Evolutionary conservation across 768 basidiomycete genomes (phyloP).

Genomic region (Leucocoprinus sp.): DNA sequence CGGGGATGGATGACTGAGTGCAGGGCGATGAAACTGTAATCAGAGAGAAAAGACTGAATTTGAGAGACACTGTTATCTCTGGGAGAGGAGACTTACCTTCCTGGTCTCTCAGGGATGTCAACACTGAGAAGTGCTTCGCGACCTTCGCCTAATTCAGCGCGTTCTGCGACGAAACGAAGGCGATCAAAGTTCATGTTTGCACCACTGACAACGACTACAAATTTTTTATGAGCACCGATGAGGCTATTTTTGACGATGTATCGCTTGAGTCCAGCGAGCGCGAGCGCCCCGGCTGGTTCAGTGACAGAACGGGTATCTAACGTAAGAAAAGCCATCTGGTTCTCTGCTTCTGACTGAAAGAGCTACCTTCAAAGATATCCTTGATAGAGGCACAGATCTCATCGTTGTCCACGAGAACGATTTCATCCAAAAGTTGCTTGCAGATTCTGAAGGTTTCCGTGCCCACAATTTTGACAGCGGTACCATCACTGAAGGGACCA

Average conservation of each 20-base stretch:
- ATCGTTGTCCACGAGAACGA: constrained; percentile 87
- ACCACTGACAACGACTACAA: constrained; percentile 88
- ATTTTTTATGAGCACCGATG: constrained; percentile 74
- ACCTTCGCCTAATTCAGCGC: constrained; percentile 94
- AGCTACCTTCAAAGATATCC: constrained; percentile 90
- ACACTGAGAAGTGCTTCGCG: constrained; percentile 89
- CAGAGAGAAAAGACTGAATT: constrained; percentile 2
- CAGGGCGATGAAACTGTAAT: constrained; percentile 71
- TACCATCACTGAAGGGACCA: constrained; percentile 95
- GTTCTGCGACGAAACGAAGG: constrained; percentile 95
- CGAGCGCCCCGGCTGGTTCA: constrained; percentile 92
- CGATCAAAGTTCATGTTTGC: constrained; percentile 99
- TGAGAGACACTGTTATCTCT: no score
- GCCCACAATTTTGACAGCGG: constrained; percentile 93
- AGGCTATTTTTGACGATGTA: constrained; percentile 79
- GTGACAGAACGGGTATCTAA: constrained; percentile 95
- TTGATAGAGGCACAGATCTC: constrained; percentile 98
- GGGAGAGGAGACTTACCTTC: constrained; percentile 49
- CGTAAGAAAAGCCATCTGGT: background rate
- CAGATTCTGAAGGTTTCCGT: constrained; percentile 94
- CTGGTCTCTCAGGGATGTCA: constrained; percentile 89
- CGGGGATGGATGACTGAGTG: constrained; percentile 87
- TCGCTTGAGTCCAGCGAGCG: constrained; percentile 85
- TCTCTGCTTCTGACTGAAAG: background rate
- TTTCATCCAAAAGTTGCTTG: constrained; percentile 69